phyloP scores from a whole-genome alignment of 2,329 filamentous ascomycete species.

The Sarocladium strictum region DNA sequence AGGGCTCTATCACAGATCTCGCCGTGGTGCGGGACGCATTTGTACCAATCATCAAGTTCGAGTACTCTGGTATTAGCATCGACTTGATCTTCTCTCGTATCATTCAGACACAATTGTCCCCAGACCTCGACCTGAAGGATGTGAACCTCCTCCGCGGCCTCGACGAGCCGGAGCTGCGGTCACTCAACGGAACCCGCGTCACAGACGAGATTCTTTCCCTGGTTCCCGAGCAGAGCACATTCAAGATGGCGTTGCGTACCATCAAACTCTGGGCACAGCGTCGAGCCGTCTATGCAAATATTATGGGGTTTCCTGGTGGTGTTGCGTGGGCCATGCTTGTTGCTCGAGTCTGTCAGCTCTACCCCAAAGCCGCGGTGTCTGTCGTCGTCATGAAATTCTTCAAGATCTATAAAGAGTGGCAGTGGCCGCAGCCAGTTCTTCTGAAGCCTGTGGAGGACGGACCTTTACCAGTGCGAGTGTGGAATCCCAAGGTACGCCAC shows the following conservation, averaged over 20 bases:
- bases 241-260: conserved; percentile 80
- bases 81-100: conserved; percentile 87
- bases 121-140: conserved; percentile 66
- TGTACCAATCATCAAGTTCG: conserved; percentile 96
- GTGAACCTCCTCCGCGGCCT: conserved; percentile 79
- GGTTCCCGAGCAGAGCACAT: conserved; percentile 84
- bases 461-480: conserved; percentile 75
- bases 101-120: conserved; percentile 62
- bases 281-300: conserved; percentile 90
- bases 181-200: conserved; percentile 88
- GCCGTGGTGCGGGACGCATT: conserved; percentile 83
- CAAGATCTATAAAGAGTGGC: conserved; percentile 82
- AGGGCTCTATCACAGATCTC: conserved; percentile 77
- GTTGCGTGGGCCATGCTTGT: conserved; percentile 99
- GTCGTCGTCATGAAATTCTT: conserved; percentile 94
- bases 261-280: conserved; percentile 96
- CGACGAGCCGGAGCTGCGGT: conserved; percentile 80
- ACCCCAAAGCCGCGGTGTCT: conserved; percentile 84
- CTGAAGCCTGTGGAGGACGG: conserved; percentile 83
- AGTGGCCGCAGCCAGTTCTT: conserved; percentile 89
- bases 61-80: conserved; percentile 85
- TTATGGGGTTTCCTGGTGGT: conserved; percentile 93
- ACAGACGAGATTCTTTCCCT: conserved; percentile 86
- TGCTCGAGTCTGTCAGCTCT: conserved; percentile 90
- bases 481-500: conserved; percentile 77